A percentile compares a stretch with the other conserved stretches of the same genome.
These are phyloP conservation scores for Ceratonia siliqua DNA, from an alignment of 306 rosid genomes.

Conservation along the genomic window DNA sequence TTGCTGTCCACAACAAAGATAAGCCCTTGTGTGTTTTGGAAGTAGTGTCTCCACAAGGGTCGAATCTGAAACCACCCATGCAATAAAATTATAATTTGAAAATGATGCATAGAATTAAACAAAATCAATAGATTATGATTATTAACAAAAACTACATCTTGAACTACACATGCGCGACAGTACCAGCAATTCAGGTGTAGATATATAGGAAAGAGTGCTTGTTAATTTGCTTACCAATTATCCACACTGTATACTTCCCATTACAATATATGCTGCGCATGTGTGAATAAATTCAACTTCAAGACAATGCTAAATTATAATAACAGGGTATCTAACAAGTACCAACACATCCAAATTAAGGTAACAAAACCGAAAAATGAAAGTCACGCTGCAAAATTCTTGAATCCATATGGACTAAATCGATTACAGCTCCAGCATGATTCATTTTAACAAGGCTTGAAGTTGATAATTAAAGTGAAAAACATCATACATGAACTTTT, in stretches of 20 bases:
- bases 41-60: constrained; percentile 75
- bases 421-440: neutral
- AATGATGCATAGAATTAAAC: neutral
- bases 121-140: neutral
- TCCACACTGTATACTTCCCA: neutral
- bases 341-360: neutral
- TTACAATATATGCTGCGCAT: neutral
- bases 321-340: neutral
- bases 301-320: neutral
- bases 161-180: neutral
- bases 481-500: neutral
- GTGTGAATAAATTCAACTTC: neutral
- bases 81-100: neutral
- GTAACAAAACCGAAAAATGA: neutral
- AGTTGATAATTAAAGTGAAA: neutral
- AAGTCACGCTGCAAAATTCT: neutral
- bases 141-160: neutral
- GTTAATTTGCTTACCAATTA: neutral
- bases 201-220: neutral
- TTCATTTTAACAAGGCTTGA: neutral
- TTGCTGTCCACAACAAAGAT: constrained; percentile 78
- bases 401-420: neutral
- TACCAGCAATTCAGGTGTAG: neutral
- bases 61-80: constrained; percentile 41
- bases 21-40: constrained; percentile 77